Evolutionary conservation across 1,139 yeast genomes (phyloP).

Genomic region (Hyphopichia fennica): DNA sequence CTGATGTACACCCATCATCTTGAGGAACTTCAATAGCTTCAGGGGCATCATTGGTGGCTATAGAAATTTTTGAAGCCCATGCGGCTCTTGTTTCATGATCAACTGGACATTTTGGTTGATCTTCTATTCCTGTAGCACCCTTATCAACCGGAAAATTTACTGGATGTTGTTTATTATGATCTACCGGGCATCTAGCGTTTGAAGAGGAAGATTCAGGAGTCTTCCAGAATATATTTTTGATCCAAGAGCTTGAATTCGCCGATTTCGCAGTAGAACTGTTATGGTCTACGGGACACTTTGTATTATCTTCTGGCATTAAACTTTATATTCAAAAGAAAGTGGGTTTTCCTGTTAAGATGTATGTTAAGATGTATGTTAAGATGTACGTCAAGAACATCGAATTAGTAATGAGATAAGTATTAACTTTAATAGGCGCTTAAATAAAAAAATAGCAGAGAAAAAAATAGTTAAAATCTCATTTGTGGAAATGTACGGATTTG

Average conservation of each 20-base stretch:
- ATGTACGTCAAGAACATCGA: background rate
- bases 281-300: constrained; percentile 29
- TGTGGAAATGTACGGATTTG: background rate
- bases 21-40: constrained; percentile 35
- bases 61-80: constrained; percentile 51
- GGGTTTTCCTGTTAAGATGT: no score
- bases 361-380: no score
- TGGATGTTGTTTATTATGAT: background rate
- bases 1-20: constrained; percentile 48
- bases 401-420: background rate
- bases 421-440: background rate
- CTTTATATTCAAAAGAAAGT: no score
- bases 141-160: constrained; percentile 1
- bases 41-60: constrained; percentile 25
- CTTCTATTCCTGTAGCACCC: constrained; percentile 5
- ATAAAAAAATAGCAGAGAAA: background rate
- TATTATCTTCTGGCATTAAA: constrained; percentile 9
- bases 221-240: constrained; percentile 4
- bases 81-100: constrained; percentile 58
- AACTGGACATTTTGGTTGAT: constrained; percentile 61
- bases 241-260: constrained; percentile 15
- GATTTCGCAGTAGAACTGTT: constrained; percentile 4
- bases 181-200: background rate
- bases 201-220: background rate
- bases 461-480: background rate